These are phyloP conservation scores for Cercospora sesami DNA, from an alignment of 2,329 filamentous ascomycete species.

Conservation along the genomic window DNA sequence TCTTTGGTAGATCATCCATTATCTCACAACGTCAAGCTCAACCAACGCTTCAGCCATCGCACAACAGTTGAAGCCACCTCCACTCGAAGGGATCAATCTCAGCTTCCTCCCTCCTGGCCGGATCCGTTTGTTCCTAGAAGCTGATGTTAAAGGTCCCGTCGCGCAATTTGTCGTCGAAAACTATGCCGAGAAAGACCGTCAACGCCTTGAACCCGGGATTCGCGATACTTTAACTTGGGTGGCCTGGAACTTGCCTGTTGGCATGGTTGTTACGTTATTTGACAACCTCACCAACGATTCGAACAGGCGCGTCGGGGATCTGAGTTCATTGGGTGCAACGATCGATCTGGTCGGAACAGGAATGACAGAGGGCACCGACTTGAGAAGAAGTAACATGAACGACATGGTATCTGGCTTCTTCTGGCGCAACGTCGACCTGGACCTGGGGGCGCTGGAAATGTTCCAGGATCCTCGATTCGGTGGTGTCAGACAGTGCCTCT, in stretches of 20 bases:
- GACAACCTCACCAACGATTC: neutral
- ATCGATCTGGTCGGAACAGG: neutral
- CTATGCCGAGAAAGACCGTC: no score
- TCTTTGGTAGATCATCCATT: no score
- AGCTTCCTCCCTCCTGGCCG: no score
- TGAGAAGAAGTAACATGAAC: neutral
- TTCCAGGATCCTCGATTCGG: neutral
- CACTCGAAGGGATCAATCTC: no score
- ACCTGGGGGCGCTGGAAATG: constrained; percentile 6
- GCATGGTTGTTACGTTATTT: neutral
- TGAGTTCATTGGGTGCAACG: neutral
- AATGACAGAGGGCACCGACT: neutral
- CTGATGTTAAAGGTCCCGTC: no score
- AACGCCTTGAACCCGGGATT: no score
- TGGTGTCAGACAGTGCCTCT: neutral
- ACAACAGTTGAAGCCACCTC: no score
- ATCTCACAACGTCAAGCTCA: no score
- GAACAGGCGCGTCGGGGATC: neutral
- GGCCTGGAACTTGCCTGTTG: neutral
- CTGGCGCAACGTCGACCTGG: constrained; percentile 9
- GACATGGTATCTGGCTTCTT: constrained; percentile 1
- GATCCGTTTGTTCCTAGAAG: no score
- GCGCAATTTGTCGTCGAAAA: no score
- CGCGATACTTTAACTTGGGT: neutral
- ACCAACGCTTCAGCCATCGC: no score